Evolutionary conservation across 176 grass and related monocot genomes (phyloP), one percentile per base, ranked within the genome.

Genomic region (Musa troglodytarum): DNA sequence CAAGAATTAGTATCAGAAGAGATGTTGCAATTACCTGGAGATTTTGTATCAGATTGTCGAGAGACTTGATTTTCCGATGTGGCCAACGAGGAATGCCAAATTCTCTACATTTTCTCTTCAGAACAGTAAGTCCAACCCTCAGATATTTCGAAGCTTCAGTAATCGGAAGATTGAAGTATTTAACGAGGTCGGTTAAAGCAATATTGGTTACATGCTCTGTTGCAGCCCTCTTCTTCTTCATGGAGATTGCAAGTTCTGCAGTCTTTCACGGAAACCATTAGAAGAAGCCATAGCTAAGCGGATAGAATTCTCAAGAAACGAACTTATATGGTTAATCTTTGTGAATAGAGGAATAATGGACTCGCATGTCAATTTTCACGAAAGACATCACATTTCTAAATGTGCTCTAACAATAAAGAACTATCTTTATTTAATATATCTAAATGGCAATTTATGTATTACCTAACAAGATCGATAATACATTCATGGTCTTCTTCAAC

Each of bases 51-150:
- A 92, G 86, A 16, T 83, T 86, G 26, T 86, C 77, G 6, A 92
- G 74, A 54, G 89, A 92, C 70, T 92, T 92, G 74, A 92, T 86
- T 67, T 92, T 92, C 34, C 86, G 75, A 67, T 92, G 83, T 67
- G 89, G 89, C 89, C 89, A 92, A 8, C 86, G 85, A 68, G 74
- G 74, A 63, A 92, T 92, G 67, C 83, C 86, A 56, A 88, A 88
- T 76, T 88, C 68, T 64, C 86, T 79, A 80, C 89, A 92, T 79
- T 92, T 92, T 63, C 64, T 86, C 83, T 92, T 92, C 77, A 92
- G 52, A 72, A 92, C 82, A 61, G 86, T 92, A 8, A 88, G 79
- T 69, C 86, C 89, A 52, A 92, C 83, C 49, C 88, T 81, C 14
- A 92, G 70, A 77, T 54, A 81, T 24, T 61, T 88, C 23, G 86